These are phyloP conservation scores for Acer campestre DNA, from an alignment of 345 rosid genomes.

Conservation along the genomic window DNA sequence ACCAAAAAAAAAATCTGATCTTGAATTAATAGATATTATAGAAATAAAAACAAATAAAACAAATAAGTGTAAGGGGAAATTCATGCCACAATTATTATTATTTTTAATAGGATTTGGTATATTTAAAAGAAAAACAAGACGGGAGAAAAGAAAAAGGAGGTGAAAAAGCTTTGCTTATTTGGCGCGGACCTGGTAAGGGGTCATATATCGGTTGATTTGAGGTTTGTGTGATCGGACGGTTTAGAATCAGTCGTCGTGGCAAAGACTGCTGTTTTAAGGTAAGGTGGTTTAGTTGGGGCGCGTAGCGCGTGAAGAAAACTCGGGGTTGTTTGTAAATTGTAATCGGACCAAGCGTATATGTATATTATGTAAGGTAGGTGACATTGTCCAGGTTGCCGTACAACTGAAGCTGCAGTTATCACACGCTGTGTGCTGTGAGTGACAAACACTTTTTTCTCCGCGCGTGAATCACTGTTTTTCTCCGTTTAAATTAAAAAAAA, in stretches of 20 bases:
- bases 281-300: neutral
- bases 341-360: neutral
- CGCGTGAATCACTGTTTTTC: neutral
- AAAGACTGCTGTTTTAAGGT: slow-evolving; percentile 26
- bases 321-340: neutral
- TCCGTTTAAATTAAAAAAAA: too few relatives aligned
- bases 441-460: neutral
- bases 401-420: neutral
- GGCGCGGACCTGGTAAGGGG: slow-evolving; percentile 18
- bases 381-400: slow-evolving; percentile 10
- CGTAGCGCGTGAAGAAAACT: slow-evolving; percentile 27
- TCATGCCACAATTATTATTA: too few relatives aligned
- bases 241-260: slow-evolving; percentile 19
- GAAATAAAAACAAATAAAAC: too few relatives aligned
- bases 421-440: neutral
- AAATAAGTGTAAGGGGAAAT: too few relatives aligned
- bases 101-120: too few relatives aligned
- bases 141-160: neutral
- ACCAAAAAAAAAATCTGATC: too few relatives aligned
- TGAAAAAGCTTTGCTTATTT: neutral
- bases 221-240: slow-evolving; percentile 41
- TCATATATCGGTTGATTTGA: slow-evolving; percentile 12
- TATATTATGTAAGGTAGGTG: neutral
- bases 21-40: too few relatives aligned
- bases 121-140: too few relatives aligned